Conservation (phyloP, 306 rosid species). For the Vigna trinervia region DNA sequence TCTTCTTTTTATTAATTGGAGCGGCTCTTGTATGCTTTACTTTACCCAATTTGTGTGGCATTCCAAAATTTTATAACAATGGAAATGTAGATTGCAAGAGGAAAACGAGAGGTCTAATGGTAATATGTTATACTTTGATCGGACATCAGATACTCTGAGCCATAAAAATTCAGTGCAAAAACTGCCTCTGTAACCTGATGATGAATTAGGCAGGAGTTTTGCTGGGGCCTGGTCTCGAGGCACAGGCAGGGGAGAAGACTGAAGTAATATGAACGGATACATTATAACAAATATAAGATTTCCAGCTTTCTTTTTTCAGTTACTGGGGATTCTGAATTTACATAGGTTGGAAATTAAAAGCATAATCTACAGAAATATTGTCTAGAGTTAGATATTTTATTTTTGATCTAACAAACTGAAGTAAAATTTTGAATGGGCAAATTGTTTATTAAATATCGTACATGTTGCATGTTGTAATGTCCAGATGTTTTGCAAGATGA, state of each 20-base stretch:
- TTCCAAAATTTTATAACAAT: neutral
- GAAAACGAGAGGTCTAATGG: neutral
- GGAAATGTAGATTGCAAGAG: neutral
- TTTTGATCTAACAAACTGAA: neutral
- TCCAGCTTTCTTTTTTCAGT: neutral
- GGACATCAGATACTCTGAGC: neutral
- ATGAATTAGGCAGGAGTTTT: neutral
- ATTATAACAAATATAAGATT: constrained; percentile 1
- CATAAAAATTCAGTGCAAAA: neutral
- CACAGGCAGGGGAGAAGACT: neutral
- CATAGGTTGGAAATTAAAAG: constrained; percentile 9
- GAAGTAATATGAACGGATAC: neutral
- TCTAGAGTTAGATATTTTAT: neutral
- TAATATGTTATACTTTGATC: neutral
- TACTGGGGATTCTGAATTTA: constrained; percentile 1
- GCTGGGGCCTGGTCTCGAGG: neutral
- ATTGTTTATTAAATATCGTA: neutral
- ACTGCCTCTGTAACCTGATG: neutral
- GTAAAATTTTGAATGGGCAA: neutral
- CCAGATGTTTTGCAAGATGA: neutral
- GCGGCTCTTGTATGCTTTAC: neutral
- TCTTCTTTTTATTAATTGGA: neutral
- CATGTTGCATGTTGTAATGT: constrained; percentile 12
- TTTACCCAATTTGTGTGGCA: constrained; percentile 10
- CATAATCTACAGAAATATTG: constrained; percentile 6